Conservation (phyloP, 495 filamentous ascomycete species). For the Aspergillus haitiensis region DNA sequence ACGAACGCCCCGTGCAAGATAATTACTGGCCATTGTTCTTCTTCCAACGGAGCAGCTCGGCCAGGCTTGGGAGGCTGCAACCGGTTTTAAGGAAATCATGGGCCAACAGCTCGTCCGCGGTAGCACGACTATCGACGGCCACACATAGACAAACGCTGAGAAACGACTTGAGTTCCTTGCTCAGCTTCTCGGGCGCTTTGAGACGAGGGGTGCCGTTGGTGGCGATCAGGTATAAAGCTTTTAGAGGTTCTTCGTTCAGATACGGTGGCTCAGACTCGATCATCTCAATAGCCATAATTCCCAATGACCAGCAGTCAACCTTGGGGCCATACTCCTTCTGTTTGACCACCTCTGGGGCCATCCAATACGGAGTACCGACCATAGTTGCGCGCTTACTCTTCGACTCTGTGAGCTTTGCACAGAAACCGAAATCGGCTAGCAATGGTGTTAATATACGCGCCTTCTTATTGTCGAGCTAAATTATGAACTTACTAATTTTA, state of each 20-base stretch:
- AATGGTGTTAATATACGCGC: slow-evolving; percentile 13
- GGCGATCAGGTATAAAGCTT: slow-evolving; percentile 92
- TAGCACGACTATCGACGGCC: slow-evolving; percentile 91
- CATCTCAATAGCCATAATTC: slow-evolving; percentile 99
- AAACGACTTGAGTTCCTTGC: slow-evolving; percentile 95
- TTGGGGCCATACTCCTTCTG: slow-evolving; percentile 98
- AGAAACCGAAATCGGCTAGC: slow-evolving; percentile 96
- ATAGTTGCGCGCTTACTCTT: slow-evolving; percentile 98
- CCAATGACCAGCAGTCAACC: slow-evolving; percentile 98
- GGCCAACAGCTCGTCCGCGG: slow-evolving; percentile 77
- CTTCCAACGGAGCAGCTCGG: slow-evolving; percentile 77
- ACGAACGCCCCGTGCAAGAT: slow-evolving; percentile 7
- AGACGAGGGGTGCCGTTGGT: slow-evolving; percentile 95
- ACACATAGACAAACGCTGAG: slow-evolving; percentile 94
- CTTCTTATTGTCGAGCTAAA: no score
- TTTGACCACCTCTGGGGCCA: slow-evolving; percentile 98
- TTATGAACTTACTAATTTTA: slow-evolving; percentile 78
- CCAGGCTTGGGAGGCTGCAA: slow-evolving; percentile 76
- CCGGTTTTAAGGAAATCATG: slow-evolving; percentile 72
- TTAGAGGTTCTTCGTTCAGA: slow-evolving; percentile 95
- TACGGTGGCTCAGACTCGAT: slow-evolving; percentile 98
- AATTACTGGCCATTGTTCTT: slow-evolving; percentile 46
- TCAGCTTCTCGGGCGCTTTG: slow-evolving; percentile 96
- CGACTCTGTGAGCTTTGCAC: slow-evolving; percentile 94
- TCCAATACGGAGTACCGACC: slow-evolving; percentile 99